Conservation (phyloP, 148 eudicot genomes). For the Amaranthus palmeri region DNA sequence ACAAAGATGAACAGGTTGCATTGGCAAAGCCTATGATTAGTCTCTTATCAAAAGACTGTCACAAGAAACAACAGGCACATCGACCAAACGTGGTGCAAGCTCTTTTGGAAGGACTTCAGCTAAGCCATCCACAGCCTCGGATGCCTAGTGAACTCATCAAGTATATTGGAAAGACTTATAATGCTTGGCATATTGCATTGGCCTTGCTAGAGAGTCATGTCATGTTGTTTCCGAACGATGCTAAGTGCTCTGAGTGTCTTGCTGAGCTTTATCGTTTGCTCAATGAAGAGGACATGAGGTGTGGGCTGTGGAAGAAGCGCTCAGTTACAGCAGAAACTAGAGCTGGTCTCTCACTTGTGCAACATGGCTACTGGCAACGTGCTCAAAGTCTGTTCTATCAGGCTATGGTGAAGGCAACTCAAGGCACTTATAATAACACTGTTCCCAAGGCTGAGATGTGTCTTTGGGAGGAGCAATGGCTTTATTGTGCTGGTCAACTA, state of each 20-base stretch:
- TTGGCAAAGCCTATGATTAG: slow-evolving; percentile 95
- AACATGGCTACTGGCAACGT: slow-evolving; percentile 98
- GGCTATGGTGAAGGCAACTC: slow-evolving; percentile 98
- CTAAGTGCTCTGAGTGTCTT: slow-evolving; percentile 91
- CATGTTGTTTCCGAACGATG: slow-evolving; percentile 80
- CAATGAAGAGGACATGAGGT: slow-evolving; percentile 99
- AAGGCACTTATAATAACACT: slow-evolving; percentile 89
- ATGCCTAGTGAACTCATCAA: slow-evolving; percentile 99
- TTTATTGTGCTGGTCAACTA: slow-evolving; percentile 88
- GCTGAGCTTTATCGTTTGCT: slow-evolving; percentile 97
- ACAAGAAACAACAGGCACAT: slow-evolving; percentile 78
- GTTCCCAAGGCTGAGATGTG: slow-evolving; percentile 99
- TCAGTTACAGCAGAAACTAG: slow-evolving; percentile 89
- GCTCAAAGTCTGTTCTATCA: slow-evolving; percentile 96
- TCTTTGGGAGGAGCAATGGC: slow-evolving; percentile 99
- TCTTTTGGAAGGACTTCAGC: slow-evolving; percentile 92
- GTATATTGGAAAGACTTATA: slow-evolving; percentile 93
- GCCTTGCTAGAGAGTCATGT: slow-evolving; percentile 97
- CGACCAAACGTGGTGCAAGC: slow-evolving; percentile 99
- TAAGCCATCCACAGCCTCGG: slow-evolving; percentile 99
- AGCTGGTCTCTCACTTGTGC: slow-evolving; percentile 95
- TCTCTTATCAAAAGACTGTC: slow-evolving; percentile 93
- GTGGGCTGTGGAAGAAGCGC: slow-evolving; percentile 95
- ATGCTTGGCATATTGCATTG: slow-evolving; percentile 98
- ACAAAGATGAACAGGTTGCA: slow-evolving; percentile 90